Evolutionary conservation across 352 stramenopile genomes (phyloP).

Genomic region (Globisporangium irregulare): DNA sequence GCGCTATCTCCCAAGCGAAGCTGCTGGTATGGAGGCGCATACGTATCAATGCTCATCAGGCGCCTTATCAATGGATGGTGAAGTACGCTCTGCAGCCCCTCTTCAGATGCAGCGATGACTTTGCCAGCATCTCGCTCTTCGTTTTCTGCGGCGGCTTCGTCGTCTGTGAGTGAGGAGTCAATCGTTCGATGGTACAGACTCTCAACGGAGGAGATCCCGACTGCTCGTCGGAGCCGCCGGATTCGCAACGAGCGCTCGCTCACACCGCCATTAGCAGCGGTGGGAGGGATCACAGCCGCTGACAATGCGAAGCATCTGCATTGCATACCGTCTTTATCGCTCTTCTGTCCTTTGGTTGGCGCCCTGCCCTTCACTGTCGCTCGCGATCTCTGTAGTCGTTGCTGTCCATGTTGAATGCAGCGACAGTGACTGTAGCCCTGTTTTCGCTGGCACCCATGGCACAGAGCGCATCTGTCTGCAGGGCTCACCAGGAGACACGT

Average conservation of each 20-base stretch:
- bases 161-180: not conserved
- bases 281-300: not conserved
- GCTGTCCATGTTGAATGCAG: conserved; percentile 45
- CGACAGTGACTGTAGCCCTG: conserved; percentile 48
- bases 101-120: conserved; percentile 21
- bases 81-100: conserved; percentile 23
- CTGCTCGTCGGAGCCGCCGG: conserved; percentile 30
- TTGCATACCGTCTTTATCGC: not conserved
- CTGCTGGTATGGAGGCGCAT: conserved; percentile 36
- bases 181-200: conserved; percentile 46
- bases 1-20: conserved; percentile 31
- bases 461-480: conserved; percentile 41
- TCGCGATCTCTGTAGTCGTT: conserved; percentile 23
- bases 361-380: conserved; percentile 18
- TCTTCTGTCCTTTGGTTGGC: conserved; percentile 4
- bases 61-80: conserved; percentile 25
- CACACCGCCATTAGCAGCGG: not conserved
- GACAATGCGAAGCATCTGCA: conserved; percentile 42
- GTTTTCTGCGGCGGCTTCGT: conserved; percentile 26
- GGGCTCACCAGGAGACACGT: conserved; percentile 37
- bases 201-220: conserved; percentile 38
- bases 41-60: conserved; percentile 20
- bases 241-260: conserved; percentile 27
- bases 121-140: conserved; percentile 7
- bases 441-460: conserved; percentile 48